A percentile compares a stretch with the other conserved stretches of the same genome.
These are phyloP conservation scores for Nitzschia palea DNA, from an alignment of 108 stramenopile genomes.

Conservation along the genomic window DNA sequence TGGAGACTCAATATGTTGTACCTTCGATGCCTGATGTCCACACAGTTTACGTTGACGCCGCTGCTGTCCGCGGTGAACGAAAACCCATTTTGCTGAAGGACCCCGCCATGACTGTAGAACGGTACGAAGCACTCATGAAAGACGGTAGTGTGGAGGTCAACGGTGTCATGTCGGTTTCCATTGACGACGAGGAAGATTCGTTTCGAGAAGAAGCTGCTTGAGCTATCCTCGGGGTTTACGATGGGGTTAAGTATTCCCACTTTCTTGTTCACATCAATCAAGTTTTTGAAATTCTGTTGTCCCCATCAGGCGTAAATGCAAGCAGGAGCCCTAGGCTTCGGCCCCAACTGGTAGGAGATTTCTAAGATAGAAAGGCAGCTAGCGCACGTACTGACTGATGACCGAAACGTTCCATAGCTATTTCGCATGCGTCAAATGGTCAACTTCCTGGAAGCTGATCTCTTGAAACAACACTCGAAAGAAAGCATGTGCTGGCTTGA, in stretches of 20 bases:
- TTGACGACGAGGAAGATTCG: slow-evolving; percentile 50
- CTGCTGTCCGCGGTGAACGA: slow-evolving; percentile 82
- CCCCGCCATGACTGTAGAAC: slow-evolving; percentile 72
- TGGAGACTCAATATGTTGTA: slow-evolving; percentile 94
- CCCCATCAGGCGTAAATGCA: too few relatives aligned
- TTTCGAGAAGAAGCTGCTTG: slow-evolving; percentile 53
- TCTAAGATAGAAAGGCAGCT: too few relatives aligned
- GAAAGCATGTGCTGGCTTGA: too few relatives aligned
- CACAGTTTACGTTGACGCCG: slow-evolving; percentile 93
- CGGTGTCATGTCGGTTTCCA: slow-evolving; percentile 51
- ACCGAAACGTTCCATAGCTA: too few relatives aligned
- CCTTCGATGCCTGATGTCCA: slow-evolving; percentile 86
- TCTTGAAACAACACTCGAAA: too few relatives aligned
- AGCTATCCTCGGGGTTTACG: neutral
- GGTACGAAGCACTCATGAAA: slow-evolving; percentile 65
- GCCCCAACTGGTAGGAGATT: too few relatives aligned
- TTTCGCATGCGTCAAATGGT: too few relatives aligned
- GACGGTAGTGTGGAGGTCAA: slow-evolving; percentile 54
- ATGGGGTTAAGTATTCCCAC: neutral
- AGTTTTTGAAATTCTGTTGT: neutral
- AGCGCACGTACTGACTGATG: too few relatives aligned
- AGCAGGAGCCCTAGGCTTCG: too few relatives aligned
- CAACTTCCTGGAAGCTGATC: too few relatives aligned
- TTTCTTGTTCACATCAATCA: too few relatives aligned
- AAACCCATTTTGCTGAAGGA: slow-evolving; percentile 81